These are phyloP conservation scores for Pyrus betulifolia DNA, from an alignment of 306 rosid species.

Conservation along the genomic window DNA sequence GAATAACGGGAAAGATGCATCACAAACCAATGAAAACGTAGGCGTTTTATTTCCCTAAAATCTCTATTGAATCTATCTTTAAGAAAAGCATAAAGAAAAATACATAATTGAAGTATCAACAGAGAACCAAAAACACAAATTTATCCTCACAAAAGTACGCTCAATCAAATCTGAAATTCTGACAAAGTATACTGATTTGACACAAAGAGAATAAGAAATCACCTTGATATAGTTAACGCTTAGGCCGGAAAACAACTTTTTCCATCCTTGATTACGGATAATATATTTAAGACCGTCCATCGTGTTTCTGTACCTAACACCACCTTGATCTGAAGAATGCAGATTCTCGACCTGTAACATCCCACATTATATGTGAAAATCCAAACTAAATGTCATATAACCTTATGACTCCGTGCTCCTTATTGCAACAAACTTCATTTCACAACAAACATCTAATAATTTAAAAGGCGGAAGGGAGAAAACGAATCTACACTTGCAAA, in stretches of 20 bases:
- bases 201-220: conserved; percentile 18
- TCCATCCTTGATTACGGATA: conserved; percentile 75
- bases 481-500: neutral
- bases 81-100: too few species aligned
- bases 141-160: neutral
- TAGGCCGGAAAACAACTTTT: conserved; percentile 83
- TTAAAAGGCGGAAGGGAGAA: neutral
- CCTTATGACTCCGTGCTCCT: neutral
- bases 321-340: conserved; percentile 38
- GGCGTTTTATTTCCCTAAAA: too few species aligned
- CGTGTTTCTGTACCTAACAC: conserved; percentile 54
- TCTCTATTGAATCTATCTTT: too few species aligned
- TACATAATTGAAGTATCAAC: too few species aligned
- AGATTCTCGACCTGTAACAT: conserved; percentile 61
- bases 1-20: too few species aligned
- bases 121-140: neutral
- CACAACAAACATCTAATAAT: neutral
- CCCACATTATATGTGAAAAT: conserved; percentile 16
- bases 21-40: too few species aligned
- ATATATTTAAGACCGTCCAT: conserved; percentile 56
- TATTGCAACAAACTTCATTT: neutral
- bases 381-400: neutral
- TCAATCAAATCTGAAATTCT: neutral
- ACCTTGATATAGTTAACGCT: conserved; percentile 96
- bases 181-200: neutral